phyloP scores from a whole-genome alignment of 192 early-diverging fungal genomes.

The Gryganskiella cystojenkinii region DNA sequence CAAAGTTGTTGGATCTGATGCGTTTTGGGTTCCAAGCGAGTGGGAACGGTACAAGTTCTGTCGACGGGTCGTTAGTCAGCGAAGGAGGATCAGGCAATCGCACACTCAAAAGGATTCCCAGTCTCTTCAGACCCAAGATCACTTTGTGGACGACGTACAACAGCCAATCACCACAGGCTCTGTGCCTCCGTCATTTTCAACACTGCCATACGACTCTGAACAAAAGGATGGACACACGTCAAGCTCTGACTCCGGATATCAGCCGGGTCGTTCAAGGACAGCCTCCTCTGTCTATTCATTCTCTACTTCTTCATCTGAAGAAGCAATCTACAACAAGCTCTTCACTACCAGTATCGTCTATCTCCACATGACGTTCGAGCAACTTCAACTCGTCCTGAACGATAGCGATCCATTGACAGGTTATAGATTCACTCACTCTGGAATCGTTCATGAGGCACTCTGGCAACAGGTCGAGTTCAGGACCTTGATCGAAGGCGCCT shows the following conservation, averaged over 20 bases:
- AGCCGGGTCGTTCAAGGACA: too few species aligned
- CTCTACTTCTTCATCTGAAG: background rate
- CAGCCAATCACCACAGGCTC: background rate
- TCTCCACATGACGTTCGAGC: slow-evolving; percentile 66
- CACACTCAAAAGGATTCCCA: background rate
- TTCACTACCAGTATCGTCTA: slow-evolving; percentile 59
- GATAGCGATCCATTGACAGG: slow-evolving; percentile 54
- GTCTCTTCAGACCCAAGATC: too few species aligned
- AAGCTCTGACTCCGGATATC: too few species aligned
- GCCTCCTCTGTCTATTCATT: too few species aligned
- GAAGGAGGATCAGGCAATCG: slow-evolving; percentile 12
- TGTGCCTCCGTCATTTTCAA: background rate
- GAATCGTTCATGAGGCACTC: slow-evolving; percentile 58
- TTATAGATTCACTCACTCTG: slow-evolving; percentile 33
- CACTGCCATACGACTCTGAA: too few species aligned
- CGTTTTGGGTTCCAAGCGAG: slow-evolving; percentile 70
- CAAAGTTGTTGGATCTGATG: slow-evolving; percentile 58
- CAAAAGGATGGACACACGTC: too few species aligned
- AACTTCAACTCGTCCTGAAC: slow-evolving; percentile 53
- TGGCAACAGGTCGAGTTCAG: slow-evolving; percentile 65
- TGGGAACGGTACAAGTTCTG: slow-evolving; percentile 64
- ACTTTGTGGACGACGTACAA: too few species aligned
- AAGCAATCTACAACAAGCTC: slow-evolving; percentile 34
- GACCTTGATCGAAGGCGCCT: slow-evolving; percentile 51
- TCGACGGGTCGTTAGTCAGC: slow-evolving; percentile 36